Evolutionary conservation across 169 alveolate genomes (phyloP).

Genomic region (Plasmodium adleri): DNA sequence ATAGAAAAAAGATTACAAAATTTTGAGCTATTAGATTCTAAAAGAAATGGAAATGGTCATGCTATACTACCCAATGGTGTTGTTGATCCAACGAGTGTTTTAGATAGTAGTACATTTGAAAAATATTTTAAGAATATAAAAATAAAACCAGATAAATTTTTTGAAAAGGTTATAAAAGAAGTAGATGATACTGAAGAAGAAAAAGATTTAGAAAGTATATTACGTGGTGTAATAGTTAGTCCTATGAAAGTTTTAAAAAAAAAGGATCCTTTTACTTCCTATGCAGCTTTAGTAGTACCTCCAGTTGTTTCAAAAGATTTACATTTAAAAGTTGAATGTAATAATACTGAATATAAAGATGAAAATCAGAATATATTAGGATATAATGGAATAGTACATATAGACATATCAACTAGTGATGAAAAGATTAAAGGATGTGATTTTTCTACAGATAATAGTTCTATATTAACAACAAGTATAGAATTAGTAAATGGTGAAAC

Average conservation of each 20-base stretch:
- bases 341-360: slow-evolving; percentile 35
- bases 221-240: slow-evolving; percentile 25
- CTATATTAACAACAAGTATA: slow-evolving; percentile 6
- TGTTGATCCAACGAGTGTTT: background rate
- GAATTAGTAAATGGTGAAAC: background rate
- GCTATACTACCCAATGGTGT: background rate
- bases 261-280: slow-evolving; percentile 30
- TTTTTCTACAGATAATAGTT: slow-evolving; percentile 12
- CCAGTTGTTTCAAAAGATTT: slow-evolving; percentile 13
- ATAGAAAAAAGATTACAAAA: background rate
- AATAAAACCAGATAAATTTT: slow-evolving; percentile 28
- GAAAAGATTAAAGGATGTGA: slow-evolving; percentile 62
- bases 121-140: background rate
- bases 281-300: slow-evolving; percentile 50
- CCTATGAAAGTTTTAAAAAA: slow-evolving; percentile 21
- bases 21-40: background rate
- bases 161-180: slow-evolving; percentile 8
- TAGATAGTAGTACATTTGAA: slow-evolving; percentile 20
- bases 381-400: slow-evolving; percentile 43
- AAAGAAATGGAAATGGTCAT: background rate
- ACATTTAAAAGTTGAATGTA: slow-evolving; percentile 34
- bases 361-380: slow-evolving; percentile 22
- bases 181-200: background rate
- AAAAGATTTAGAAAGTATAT: background rate
- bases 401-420: slow-evolving; percentile 7